These are phyloP conservation scores for Citrus unshiu DNA, from an alignment of 345 rosid genomes.

Conservation along the genomic window DNA sequence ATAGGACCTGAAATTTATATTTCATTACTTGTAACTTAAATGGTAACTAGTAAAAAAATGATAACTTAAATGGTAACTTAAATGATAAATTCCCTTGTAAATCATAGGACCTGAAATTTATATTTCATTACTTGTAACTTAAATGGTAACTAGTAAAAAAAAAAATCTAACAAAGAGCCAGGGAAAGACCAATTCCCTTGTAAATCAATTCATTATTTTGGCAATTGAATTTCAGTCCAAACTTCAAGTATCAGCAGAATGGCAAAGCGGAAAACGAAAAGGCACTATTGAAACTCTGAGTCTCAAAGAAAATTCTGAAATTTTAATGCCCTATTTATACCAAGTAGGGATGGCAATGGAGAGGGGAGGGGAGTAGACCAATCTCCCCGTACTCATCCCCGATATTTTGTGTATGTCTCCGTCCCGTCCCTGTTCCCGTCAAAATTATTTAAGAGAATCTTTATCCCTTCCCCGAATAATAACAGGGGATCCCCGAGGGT, in stretches of 20 bases:
- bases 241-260: too few species aligned
- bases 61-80: not conserved
- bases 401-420: too few species aligned
- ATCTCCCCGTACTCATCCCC: too few species aligned
- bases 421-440: too few species aligned
- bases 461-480: too few species aligned
- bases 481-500: too few species aligned
- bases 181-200: not conserved
- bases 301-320: not conserved
- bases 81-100: slow-evolving; percentile 53
- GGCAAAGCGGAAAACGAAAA: not conserved
- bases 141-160: not conserved
- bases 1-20: slow-evolving; percentile 35
- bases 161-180: not conserved
- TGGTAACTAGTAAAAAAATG: not conserved
- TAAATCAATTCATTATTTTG: too few species aligned
- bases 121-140: not conserved
- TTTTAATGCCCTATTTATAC: not conserved
- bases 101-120: slow-evolving; percentile 41
- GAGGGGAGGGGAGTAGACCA: too few species aligned
- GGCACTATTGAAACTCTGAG: not conserved
- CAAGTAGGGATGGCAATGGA: too few species aligned
- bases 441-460: too few species aligned
- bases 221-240: too few species aligned
- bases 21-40: not conserved